Percentiles rank a stretch among this genome's conserved stretches.
phyloP scores from a whole-genome alignment of 2,329 filamentous ascomycete species.

The Microsporum audouinii region DNA sequence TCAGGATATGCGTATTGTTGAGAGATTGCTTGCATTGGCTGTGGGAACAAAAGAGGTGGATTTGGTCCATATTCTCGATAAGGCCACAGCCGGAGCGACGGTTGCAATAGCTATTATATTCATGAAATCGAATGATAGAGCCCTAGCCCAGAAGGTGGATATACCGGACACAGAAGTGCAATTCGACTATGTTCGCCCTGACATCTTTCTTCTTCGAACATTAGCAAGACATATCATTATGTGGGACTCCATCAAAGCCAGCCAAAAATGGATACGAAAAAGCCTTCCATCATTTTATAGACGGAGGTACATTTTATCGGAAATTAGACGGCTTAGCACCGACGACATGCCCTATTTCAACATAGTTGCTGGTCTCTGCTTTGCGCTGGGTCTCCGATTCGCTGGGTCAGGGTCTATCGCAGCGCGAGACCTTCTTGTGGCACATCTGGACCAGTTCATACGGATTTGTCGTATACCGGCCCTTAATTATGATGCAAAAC shows the following conservation, averaged over 20 bases:
- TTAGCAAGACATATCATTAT: slow-evolving; percentile 83
- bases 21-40: slow-evolving; percentile 73
- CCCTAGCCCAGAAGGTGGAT: slow-evolving; percentile 82
- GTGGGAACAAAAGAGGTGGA: slow-evolving; percentile 84
- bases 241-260: slow-evolving; percentile 72
- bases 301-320: slow-evolving; percentile 47
- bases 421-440: slow-evolving; percentile 70
- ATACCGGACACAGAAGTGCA: slow-evolving; percentile 81
- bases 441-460: slow-evolving; percentile 78
- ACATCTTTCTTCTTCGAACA: slow-evolving; percentile 81
- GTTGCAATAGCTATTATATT: slow-evolving; percentile 85
- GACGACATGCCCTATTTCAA: slow-evolving; percentile 87
- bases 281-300: slow-evolving; percentile 64
- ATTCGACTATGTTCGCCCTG: slow-evolving; percentile 90
- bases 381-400: slow-evolving; percentile 58
- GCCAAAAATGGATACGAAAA: slow-evolving; percentile 59
- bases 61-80: slow-evolving; percentile 82
- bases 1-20: slow-evolving; percentile 85
- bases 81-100: slow-evolving; percentile 84
- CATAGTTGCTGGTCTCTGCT: slow-evolving; percentile 79
- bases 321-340: slow-evolving; percentile 55
- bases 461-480: slow-evolving; percentile 57
- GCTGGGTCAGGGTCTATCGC: slow-evolving; percentile 58
- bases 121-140: slow-evolving; percentile 87
- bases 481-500: slow-evolving; percentile 65